Evolutionary conservation across 371 early-diverging fungal genomes (phyloP), one percentile per base, ranked within the genome.

Genomic region (Syncephalastrum racemosum): DNA sequence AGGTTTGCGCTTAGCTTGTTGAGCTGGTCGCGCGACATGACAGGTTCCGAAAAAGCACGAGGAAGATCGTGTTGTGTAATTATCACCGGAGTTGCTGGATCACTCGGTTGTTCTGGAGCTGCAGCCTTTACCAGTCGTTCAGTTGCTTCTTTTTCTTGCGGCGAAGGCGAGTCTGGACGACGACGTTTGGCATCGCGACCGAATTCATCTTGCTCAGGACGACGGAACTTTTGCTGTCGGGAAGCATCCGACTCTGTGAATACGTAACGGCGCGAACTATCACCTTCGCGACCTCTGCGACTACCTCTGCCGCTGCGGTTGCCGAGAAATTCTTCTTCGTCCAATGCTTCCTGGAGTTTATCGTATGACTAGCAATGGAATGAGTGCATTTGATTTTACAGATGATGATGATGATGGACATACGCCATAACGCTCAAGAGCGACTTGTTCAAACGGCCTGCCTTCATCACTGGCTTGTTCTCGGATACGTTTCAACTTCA

Each of bases 1-100:
- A 90, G 79, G 46, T 88, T 81, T 1, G 96, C 86, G n/a, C 89
- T 84, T 49, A 96, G 68, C 58, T 86, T 91, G 82, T 96, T 96
- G 23, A 96, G 71, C 56, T 95, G 86, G 44, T 86, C 87, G 18
- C 71, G 75, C 0, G 88, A 72, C 41, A 88, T 49, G 16, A 60
- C 42, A 14, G 68, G 62, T 13, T 56, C 58, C 15, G 60, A 51
- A 42, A 66, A 58, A 14, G 64, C 46, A 15, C 46, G 27, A 53
- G 68, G 53, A 16, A 50, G 40, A 36, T 64, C 56, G 41, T 73
- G 64, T 12, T 61, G 64, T 22, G 74, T 65, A 39, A 64, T 64
- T 19, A 64, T 59, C 20, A 61, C 46, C n/a, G 66, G 59, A 10
- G 13, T 46, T 45, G 53, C 40, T 16, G 60, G 66, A 4, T 46